phyloP scores from a whole-genome alignment of 163 green algal species.

The Prototheca wickerhamii region DNA sequence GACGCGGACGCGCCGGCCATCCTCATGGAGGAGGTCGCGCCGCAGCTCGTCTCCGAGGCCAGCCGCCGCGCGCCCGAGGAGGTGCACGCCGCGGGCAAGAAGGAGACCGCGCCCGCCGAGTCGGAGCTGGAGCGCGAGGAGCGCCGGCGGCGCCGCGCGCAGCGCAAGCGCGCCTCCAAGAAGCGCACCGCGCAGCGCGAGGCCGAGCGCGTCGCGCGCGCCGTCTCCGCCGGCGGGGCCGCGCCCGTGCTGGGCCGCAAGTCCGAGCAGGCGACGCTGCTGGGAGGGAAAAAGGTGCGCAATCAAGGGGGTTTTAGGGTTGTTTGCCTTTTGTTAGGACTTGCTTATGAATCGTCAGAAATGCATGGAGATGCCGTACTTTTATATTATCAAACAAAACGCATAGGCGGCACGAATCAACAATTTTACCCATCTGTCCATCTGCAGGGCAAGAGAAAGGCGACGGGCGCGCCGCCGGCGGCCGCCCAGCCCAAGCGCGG shows the following conservation, averaged over 20 bases:
- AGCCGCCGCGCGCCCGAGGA: slow-evolving; percentile 58
- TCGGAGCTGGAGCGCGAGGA: slow-evolving; percentile 69
- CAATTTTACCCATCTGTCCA: too few relatives aligned
- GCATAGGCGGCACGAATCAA: too few relatives aligned
- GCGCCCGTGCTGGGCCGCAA: slow-evolving; percentile 41
- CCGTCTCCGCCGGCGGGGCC: slow-evolving; percentile 26
- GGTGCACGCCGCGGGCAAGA: slow-evolving; percentile 30
- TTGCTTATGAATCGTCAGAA: too few relatives aligned
- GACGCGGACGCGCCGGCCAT: slow-evolving; percentile 73
- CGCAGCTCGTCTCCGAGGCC: slow-evolving; percentile 51
- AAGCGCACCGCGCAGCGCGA: slow-evolving; percentile 41
- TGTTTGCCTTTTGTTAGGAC: too few relatives aligned
- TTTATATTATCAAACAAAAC: too few relatives aligned
- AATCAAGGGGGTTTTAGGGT: slow-evolving; percentile 22
- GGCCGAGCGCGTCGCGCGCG: slow-evolving; percentile 20
- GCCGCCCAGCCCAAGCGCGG: slow-evolving; percentile 11
- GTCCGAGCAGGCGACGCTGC: slow-evolving; percentile 19
- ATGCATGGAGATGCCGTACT: too few relatives aligned
- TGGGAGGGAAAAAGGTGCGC: slow-evolving; percentile 22
- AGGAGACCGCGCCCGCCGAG: slow-evolving; percentile 41
- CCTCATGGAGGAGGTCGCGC: slow-evolving; percentile 84
- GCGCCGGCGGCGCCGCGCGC: slow-evolving; percentile 44
- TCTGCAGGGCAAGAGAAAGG: too few relatives aligned
- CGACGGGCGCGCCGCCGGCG: slow-evolving; percentile 1
- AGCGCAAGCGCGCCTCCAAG: slow-evolving; percentile 59